Percentiles rank a stretch among this genome's conserved stretches.
phyloP scores from a whole-genome alignment of 208 protist species.

The Giardia duodenalis region DNA sequence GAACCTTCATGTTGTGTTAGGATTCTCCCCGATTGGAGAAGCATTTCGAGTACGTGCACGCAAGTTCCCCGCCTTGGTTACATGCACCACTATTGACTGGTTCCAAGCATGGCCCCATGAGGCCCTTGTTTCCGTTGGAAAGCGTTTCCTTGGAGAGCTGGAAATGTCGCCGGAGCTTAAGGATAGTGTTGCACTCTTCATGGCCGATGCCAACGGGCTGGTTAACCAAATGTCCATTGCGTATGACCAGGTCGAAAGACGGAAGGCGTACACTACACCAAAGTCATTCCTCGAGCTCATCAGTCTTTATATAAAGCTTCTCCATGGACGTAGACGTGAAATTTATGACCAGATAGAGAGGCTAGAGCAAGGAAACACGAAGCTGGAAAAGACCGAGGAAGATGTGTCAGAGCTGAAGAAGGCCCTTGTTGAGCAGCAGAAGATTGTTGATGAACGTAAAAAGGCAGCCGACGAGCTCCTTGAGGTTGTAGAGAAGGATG shows the following conservation, averaged over 20 bases:
- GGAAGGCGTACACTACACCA: slow-evolving; percentile 91
- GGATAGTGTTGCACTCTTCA: slow-evolving; percentile 71
- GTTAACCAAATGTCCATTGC: slow-evolving; percentile 71
- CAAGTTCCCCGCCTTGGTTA: slow-evolving; percentile 89
- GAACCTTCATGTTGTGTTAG: slow-evolving; percentile 84
- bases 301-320: slow-evolving; percentile 74
- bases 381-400: slow-evolving; percentile 51
- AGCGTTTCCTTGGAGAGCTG: slow-evolving; percentile 48
- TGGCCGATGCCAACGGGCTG: slow-evolving; percentile 74
- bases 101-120: slow-evolving; percentile 91
- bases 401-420: slow-evolving; percentile 53
- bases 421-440: slow-evolving; percentile 47
- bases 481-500: slow-evolving; percentile 74
- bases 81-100: slow-evolving; percentile 91
- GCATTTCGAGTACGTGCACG: slow-evolving; percentile 79
- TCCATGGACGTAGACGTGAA: slow-evolving; percentile 1
- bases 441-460: slow-evolving; percentile 73
- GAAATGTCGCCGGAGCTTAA: slow-evolving; percentile 10
- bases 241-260: slow-evolving; percentile 74
- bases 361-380: slow-evolving; percentile 18
- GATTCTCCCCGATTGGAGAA: slow-evolving; percentile 88
- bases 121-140: slow-evolving; percentile 77
- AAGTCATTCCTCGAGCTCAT: slow-evolving; percentile 95
- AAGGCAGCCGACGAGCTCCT: slow-evolving; percentile 73
- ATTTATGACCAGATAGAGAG: slow-evolving; percentile 6